These are phyloP conservation scores for Epichloe scottii DNA, from an alignment of 2,329 filamentous ascomycete genomes.

Conservation along the genomic window DNA sequence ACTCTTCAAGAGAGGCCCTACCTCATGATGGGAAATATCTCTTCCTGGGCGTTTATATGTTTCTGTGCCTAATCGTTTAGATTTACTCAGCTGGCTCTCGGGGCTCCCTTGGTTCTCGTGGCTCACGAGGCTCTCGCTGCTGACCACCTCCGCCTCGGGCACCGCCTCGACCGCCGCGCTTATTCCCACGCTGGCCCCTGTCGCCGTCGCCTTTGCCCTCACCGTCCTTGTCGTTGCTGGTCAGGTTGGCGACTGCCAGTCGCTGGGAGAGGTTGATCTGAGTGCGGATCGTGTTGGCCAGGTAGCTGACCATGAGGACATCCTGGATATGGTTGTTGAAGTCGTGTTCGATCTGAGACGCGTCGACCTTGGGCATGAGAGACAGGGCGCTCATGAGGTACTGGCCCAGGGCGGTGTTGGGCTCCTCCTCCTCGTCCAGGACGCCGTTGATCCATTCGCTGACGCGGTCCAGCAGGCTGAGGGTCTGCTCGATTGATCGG, in stretches of 20 bases:
- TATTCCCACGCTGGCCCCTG: slow-evolving; percentile 35
- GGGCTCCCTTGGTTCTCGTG: slow-evolving; percentile 28
- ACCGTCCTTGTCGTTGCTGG: slow-evolving; percentile 34
- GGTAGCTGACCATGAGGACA: slow-evolving; percentile 93
- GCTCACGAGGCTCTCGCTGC: slow-evolving; percentile 36
- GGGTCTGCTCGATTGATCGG: slow-evolving; percentile 72
- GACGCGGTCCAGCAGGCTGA: slow-evolving; percentile 82
- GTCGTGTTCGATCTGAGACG: slow-evolving; percentile 82
- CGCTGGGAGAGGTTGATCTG: slow-evolving; percentile 97
- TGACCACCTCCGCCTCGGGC: slow-evolving; percentile 35
- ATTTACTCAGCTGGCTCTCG: slow-evolving; percentile 21
- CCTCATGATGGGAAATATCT: not conserved
- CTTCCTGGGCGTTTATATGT: slow-evolving; percentile 2
- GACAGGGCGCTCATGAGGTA: slow-evolving; percentile 90
- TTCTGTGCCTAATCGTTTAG: not conserved
- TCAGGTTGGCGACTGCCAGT: slow-evolving; percentile 65
- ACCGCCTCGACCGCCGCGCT: slow-evolving; percentile 39
- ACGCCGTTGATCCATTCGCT: slow-evolving; percentile 87
- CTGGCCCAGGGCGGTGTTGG: slow-evolving; percentile 84
- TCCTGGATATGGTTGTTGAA: slow-evolving; percentile 99
- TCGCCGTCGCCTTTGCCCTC: slow-evolving; percentile 34
- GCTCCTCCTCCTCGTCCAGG: slow-evolving; percentile 82
- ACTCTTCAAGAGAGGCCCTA: not conserved
- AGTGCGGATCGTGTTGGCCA: slow-evolving; percentile 96
- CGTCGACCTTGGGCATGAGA: slow-evolving; percentile 87